Evolutionary conservation across 768 basidiomycete genomes (phyloP).

Genomic region (Kwoniella sp.): DNA sequence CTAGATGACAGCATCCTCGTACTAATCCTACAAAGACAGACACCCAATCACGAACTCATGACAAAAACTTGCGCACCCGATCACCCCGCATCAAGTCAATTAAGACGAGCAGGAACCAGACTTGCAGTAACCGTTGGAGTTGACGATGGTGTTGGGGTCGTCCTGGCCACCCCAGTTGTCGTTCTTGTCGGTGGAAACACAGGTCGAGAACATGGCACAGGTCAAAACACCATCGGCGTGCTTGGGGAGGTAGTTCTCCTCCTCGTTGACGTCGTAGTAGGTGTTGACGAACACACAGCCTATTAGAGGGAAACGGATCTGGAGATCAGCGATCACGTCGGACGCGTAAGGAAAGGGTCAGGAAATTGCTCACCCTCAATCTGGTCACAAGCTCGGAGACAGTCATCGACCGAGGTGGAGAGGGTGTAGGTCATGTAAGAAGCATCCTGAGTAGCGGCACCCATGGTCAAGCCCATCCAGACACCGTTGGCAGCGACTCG

Average conservation of each 20-base stretch:
- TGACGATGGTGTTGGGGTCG: constrained; percentile 37
- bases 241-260: constrained; percentile 35
- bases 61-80: not conserved
- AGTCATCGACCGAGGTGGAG: constrained; percentile 35
- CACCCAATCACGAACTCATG: not conserved
- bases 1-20: not conserved
- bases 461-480: constrained; percentile 38
- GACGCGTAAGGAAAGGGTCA: not conserved
- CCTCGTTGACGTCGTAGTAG: constrained; percentile 34
- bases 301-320: not conserved
- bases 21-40: not conserved
- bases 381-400: constrained; percentile 37
- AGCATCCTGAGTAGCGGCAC: constrained; percentile 38
- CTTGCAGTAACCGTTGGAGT: constrained; percentile 46
- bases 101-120: constrained; percentile 29
- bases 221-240: constrained; percentile 39
- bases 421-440: constrained; percentile 49
- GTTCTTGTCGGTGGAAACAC: constrained; percentile 34
- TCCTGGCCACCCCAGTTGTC: constrained; percentile 43
- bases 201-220: constrained; percentile 40
- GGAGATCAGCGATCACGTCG: not conserved
- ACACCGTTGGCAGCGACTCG: constrained; percentile 37
- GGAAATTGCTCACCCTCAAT: constrained; percentile 26
- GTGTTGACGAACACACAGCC: constrained; percentile 34
- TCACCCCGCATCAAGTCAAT: not conserved